Percentiles rank a stretch among this genome's conserved stretches.
Evolutionary conservation across 208 protist genomes (phyloP).

Genomic region (Acanthamoeba pearcei): DNA sequence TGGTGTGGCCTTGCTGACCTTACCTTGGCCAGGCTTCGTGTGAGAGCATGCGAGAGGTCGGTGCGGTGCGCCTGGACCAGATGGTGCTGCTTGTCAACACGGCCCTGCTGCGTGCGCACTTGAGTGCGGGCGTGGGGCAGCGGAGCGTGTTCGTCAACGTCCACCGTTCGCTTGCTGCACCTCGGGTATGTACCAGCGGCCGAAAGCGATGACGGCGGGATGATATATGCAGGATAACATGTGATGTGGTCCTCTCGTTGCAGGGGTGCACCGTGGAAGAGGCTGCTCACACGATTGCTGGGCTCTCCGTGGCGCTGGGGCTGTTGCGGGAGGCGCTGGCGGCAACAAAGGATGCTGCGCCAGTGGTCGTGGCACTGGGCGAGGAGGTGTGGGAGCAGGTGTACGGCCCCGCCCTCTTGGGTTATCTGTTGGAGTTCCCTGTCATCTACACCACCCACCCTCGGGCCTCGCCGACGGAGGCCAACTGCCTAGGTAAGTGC

Average conservation of each 20-base stretch:
- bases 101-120: background rate
- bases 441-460: constrained; percentile 32
- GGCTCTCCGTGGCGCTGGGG: background rate
- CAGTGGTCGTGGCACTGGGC: background rate
- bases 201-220: background rate
- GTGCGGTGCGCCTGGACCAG: constrained; percentile 10
- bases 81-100: constrained; percentile 37
- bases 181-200: background rate
- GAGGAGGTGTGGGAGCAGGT: background rate
- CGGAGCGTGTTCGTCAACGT: background rate
- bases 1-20: background rate
- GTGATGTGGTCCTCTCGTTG: background rate
- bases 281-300: background rate
- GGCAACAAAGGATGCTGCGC: background rate
- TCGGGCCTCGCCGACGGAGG: background rate
- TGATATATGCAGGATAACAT: background rate
- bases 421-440: constrained; percentile 9
- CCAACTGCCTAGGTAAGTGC: constrained; percentile 19
- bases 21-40: background rate
- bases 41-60: background rate
- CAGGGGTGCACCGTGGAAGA: constrained; percentile 10
- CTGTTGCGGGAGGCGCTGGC: background rate
- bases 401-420: constrained; percentile 1
- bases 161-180: constrained; percentile 10
- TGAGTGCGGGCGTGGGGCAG: background rate